These are phyloP conservation scores for Lactarius indigo DNA, from an alignment of 768 basidiomycete species.

Conservation along the genomic window DNA sequence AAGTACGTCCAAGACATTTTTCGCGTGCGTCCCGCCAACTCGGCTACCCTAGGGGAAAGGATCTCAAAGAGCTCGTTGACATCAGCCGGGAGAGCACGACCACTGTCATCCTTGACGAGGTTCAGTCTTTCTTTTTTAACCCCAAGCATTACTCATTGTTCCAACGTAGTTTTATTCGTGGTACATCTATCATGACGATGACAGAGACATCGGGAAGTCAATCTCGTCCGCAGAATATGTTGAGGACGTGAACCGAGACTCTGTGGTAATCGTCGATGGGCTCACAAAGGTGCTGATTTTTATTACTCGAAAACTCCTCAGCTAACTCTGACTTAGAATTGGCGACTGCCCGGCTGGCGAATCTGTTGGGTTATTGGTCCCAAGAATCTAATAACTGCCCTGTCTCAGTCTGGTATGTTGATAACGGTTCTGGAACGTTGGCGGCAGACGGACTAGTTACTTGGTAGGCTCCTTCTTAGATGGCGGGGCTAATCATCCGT, in stretches of 20 bases:
- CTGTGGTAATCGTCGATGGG: conserved; percentile 85
- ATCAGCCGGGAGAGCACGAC: conserved; percentile 66
- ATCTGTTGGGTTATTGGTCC: conserved; percentile 93
- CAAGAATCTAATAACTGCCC: conserved; percentile 80
- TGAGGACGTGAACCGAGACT: conserved; percentile 84
- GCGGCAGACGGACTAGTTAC: not conserved
- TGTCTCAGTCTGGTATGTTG: conserved; percentile 76
- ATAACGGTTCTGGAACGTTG: not conserved
- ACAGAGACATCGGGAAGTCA: conserved; percentile 69
- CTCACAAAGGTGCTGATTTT: conserved; percentile 68
- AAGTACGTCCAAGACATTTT: conserved; percentile 39
- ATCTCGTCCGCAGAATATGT: conserved; percentile 81
- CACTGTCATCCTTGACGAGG: conserved; percentile 84
- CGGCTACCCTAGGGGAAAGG: conserved; percentile 53
- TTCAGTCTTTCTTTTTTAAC: conserved; percentile 30
- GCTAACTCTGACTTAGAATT: conserved; percentile 57
- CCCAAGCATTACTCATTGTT: not conserved
- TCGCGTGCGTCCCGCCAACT: not conserved
- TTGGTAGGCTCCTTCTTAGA: conserved; percentile 78
- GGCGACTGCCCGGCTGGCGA: conserved; percentile 93
- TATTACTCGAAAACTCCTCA: conserved; percentile 2
- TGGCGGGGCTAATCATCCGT: conserved; percentile 93
- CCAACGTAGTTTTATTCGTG: conserved; percentile 80
- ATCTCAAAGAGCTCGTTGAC: conserved; percentile 74
- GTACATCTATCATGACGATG: conserved; percentile 86